Evolutionary conservation across 2,329 filamentous ascomycete species (phyloP), one percentile per base, ranked within the genome.

Genomic region (Claviceps sp.): DNA sequence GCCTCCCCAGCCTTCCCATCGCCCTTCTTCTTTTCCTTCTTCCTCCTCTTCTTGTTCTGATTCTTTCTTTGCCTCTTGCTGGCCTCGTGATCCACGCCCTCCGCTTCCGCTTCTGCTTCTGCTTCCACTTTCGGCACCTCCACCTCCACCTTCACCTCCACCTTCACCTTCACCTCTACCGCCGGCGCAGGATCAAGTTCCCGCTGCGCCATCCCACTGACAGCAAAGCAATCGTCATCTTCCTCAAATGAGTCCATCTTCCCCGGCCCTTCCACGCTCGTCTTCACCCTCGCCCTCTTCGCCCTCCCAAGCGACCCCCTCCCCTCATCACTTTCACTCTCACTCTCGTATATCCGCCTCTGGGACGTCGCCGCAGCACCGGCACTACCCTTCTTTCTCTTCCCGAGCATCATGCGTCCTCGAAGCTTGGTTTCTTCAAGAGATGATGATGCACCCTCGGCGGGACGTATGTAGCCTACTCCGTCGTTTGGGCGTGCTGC

Each of bases 401-500:
- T 55, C 14, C 34, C 17, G 65, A 65, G 37, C 22, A 47, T n/a
- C 34, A 48, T 8, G 22, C 37, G 37, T 5, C 16, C 7, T 11
- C 46, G 36, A 8, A 48, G 45, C 9, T 38, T 22, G 14, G 6
- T 3, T 3, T 46, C 29, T 3, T 38, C 45, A 4, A 2, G 22
- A 65, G 23, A 14, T 17, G 14, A 5, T 11, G 59, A 17, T 65
- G 36, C 45, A 61, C 59, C 3, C 63, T 60, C 52, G 63, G 61
- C 50, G 71, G 57, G 54, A 64, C 58, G 57, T 9, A 63, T 59
- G 58, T 68, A 72, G 8, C 72, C 72, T 9, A 74, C 57, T 38
- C 72, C 73, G 23, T 67, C 64, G 58, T 71, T 72, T 39, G 47
- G 49, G 26, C 47, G 52, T 5, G 50, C 46, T 20, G 54, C 47